Base-by-base conservation (phyloP, 1,139 yeast species). In the Candida frijolesensis region DNA sequence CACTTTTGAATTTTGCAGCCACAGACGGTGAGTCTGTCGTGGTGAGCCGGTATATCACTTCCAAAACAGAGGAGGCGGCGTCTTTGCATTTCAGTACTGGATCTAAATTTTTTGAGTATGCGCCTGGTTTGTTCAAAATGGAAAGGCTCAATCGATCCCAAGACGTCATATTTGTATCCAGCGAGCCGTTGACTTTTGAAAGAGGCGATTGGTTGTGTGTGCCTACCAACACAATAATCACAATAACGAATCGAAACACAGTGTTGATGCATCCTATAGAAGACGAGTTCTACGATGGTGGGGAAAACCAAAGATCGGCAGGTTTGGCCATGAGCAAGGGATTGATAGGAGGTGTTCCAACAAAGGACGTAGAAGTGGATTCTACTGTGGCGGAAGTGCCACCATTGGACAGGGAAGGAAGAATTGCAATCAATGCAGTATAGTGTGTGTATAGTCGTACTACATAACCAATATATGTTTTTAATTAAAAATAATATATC, bases 131-230 rank as follows among this genome's bases (percentile, higher is more conserved):
- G 60, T 94, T 90, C 72, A 82, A 89, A 60, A 91, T 94, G 97
- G 97, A 94, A 67, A 78, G 99, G 47, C 76, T 89, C 53, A 96
- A 92, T 66, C 78, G 97, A 47, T 89, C 95, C 8, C 98, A 92
- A 65, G 94, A 90, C 66, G 94, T 94, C 35, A 87, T 94, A n/a
- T 88, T 94, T 84, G 90, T 94, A 42, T 97, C 99, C 1, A 87
- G 96, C 34, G 99, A 94, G 64, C 99, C 99, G 0, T 76, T 94
- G 52, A 94, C 99, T 0, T 94, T 94, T 68, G 98, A 94, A 71
- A 75, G 99, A 51, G 94, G 94, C 39, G 99, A 94, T 70, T 94
- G 99, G 99, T 88, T 94, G 52, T 87, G 97, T 15, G 96, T 94
- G 1, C 99, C 98, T 1, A 87, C 98, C 3, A 94, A 94, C 66